Conservation (phyloP, 805 yeast genomes). For the Komagataella populi region DNA sequence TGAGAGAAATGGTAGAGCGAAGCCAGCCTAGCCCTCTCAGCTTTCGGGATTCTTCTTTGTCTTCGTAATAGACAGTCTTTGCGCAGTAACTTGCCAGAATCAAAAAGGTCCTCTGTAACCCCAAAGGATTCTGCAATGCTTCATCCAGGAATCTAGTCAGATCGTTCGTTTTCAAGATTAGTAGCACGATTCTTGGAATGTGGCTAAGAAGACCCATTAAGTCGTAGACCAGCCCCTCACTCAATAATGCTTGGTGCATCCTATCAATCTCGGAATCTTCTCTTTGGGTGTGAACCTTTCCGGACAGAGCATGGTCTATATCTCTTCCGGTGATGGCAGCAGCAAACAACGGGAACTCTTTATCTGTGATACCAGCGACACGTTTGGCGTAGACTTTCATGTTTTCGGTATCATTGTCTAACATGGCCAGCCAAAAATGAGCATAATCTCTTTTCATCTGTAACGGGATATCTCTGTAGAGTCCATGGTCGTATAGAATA, state of each 20-base stretch:
- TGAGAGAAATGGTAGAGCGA: constrained; percentile 14
- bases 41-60: constrained; percentile 8
- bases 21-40: constrained; percentile 12
- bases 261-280: constrained; percentile 46
- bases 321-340: constrained; percentile 95
- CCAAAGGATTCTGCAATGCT: constrained; percentile 64
- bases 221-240: constrained; percentile 52
- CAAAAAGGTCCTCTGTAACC: constrained; percentile 76
- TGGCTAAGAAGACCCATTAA: constrained; percentile 67
- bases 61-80: constrained; percentile 58
- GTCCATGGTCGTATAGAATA: constrained; percentile 86
- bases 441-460: constrained; percentile 74
- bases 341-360: constrained; percentile 72
- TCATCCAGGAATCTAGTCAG: constrained; percentile 85
- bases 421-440: constrained; percentile 80
- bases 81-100: constrained; percentile 91
- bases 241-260: constrained; percentile 53
- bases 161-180: constrained; percentile 89
- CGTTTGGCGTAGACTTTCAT: constrained; percentile 66
- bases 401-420: constrained; percentile 50
- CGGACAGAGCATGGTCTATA: constrained; percentile 56
- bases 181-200: constrained; percentile 75
- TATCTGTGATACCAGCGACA: constrained; percentile 68
- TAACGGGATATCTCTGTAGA: constrained; percentile 74
- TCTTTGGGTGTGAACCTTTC: constrained; percentile 44